These are phyloP conservation scores for Ilyonectria sp. DNA, from an alignment of 2,329 filamentous ascomycete species.

Conservation along the genomic window DNA sequence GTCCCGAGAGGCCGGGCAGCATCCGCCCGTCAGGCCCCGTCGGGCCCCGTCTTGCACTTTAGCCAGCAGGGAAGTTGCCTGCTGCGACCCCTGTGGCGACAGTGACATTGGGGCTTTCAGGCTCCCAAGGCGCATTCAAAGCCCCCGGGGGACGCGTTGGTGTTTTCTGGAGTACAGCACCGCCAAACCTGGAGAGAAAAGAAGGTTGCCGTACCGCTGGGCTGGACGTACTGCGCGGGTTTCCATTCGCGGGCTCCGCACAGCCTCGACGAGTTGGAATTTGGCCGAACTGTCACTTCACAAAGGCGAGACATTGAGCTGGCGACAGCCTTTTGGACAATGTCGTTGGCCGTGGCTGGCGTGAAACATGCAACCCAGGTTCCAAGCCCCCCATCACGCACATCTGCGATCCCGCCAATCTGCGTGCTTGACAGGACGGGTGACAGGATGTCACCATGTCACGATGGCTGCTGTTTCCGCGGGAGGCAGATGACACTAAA, in stretches of 20 bases:
- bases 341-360: slow-evolving; percentile 14
- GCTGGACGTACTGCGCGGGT: neutral
- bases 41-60: slow-evolving; percentile 25
- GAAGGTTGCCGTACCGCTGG: slow-evolving; percentile 5
- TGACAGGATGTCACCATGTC: neutral
- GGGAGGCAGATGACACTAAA: neutral
- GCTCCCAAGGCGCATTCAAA: neutral
- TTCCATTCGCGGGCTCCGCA: slow-evolving; percentile 15
- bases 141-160: slow-evolving; percentile 16
- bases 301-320: slow-evolving; percentile 4
- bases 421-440: neutral
- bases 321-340: neutral
- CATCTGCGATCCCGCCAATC: slow-evolving; percentile 4
- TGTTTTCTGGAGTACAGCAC: slow-evolving; percentile 14
- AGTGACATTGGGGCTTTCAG: slow-evolving; percentile 14
- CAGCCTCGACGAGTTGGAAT: slow-evolving; percentile 16
- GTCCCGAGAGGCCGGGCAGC: slow-evolving; percentile 43
- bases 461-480: neutral
- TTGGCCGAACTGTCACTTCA: slow-evolving; percentile 8
- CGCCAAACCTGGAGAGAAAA: neutral
- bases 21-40: slow-evolving; percentile 29
- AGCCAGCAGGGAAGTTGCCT: slow-evolving; percentile 25
- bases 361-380: slow-evolving; percentile 27
- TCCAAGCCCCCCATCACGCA: slow-evolving; percentile 11
- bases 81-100: slow-evolving; percentile 15